Evolutionary conservation across 164 flowering plant species (phyloP).

Genomic region (Stephania yunnanensis): DNA sequence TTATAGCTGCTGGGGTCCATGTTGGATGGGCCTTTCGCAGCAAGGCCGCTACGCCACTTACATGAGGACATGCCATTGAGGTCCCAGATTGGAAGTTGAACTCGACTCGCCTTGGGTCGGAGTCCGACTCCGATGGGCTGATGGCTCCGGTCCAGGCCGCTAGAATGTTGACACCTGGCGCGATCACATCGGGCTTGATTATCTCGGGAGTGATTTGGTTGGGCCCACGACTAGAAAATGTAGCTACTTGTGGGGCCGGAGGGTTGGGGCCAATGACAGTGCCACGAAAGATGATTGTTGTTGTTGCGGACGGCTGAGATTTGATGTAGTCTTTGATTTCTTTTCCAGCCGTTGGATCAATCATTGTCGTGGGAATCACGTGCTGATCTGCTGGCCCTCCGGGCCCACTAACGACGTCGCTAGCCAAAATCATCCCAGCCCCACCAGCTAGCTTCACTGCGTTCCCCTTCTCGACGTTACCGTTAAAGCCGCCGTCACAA

Average conservation of each 20-base stretch:
- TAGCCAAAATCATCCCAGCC: slow-evolving; percentile 65
- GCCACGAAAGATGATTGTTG: slow-evolving; percentile 56
- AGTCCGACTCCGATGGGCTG: slow-evolving; percentile 56
- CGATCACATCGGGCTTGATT: slow-evolving; percentile 87
- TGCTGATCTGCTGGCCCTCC: slow-evolving; percentile 71
- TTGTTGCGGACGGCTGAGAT: slow-evolving; percentile 39
- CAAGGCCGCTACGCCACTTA: slow-evolving; percentile 79
- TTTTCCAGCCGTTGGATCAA: slow-evolving; percentile 51
- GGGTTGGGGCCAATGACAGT: slow-evolving; percentile 56
- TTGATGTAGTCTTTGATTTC: slow-evolving; percentile 41
- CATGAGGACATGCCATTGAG: slow-evolving; percentile 94
- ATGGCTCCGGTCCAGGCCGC: slow-evolving; percentile 78
- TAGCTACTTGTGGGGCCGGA: slow-evolving; percentile 69
- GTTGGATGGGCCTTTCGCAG: slow-evolving; percentile 56
- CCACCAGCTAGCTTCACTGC: slow-evolving; percentile 82
- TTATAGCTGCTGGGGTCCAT: slow-evolving; percentile 79
- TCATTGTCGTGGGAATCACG: slow-evolving; percentile 70
- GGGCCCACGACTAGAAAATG: slow-evolving; percentile 92
- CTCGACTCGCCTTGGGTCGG: slow-evolving; percentile 67
- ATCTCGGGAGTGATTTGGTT: slow-evolving; percentile 60
- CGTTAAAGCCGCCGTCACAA: slow-evolving; percentile 74
- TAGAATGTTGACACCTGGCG: slow-evolving; percentile 81
- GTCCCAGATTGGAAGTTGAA: slow-evolving; percentile 86
- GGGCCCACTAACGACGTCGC: slow-evolving; percentile 59
- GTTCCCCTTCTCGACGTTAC: slow-evolving; percentile 69